These are phyloP conservation scores for Penicillium riverlandense DNA, from an alignment of 495 filamentous ascomycete genomes.

Conservation along the genomic window DNA sequence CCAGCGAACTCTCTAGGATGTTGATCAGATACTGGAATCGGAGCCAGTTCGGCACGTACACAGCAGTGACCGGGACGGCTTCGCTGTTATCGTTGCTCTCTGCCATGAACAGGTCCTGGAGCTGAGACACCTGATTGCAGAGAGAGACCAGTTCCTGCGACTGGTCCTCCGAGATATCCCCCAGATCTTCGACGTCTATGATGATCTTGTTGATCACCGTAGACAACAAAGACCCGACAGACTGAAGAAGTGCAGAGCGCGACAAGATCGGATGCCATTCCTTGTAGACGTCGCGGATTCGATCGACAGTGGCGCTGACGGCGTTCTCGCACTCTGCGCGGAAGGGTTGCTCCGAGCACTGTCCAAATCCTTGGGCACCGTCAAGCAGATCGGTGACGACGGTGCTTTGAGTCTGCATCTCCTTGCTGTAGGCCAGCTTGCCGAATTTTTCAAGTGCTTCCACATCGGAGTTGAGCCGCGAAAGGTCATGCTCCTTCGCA, in stretches of 20 bases:
- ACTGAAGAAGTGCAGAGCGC: conserved; percentile 74
- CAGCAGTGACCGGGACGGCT: conserved; percentile 56
- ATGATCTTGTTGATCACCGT: conserved; percentile 75
- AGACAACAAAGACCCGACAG: conserved; percentile 75
- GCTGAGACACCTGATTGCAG: conserved; percentile 59
- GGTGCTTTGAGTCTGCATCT: conserved; percentile 79
- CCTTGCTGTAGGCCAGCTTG: conserved; percentile 75
- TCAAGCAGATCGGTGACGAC: conserved; percentile 81
- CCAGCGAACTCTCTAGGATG: conserved; percentile 82
- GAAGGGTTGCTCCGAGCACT: conserved; percentile 55
- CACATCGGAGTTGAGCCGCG: conserved; percentile 63
- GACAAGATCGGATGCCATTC: conserved; percentile 78
- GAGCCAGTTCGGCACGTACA: conserved; percentile 80
- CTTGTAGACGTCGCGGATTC: conserved; percentile 59
- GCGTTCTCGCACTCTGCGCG: conserved; percentile 62
- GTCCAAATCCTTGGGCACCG: conserved; percentile 57
- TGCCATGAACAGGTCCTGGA: conserved; percentile 72
- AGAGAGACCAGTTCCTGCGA: conserved; percentile 69
- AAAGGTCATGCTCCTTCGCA: conserved; percentile 34
- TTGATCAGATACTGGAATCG: conserved; percentile 84
- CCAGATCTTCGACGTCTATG: conserved; percentile 76
- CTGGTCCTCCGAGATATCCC: conserved; percentile 81
- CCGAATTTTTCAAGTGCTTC: conserved; percentile 69
- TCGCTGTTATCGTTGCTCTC: conserved; percentile 30
- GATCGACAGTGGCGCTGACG: conserved; percentile 58